phyloP scores from a whole-genome alignment of 495 filamentous ascomycete species.

The Xylaria palmicola region DNA sequence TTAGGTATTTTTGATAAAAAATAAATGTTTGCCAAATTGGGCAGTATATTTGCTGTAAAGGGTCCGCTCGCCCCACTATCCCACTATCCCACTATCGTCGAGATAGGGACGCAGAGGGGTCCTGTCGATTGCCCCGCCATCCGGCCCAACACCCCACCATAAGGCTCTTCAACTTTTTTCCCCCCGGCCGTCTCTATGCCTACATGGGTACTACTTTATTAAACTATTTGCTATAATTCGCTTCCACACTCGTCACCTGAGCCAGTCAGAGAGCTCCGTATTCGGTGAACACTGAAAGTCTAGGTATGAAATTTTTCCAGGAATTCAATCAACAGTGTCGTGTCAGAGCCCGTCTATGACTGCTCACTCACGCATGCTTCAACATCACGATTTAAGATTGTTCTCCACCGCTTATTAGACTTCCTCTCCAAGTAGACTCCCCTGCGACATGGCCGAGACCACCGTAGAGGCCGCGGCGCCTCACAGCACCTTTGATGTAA shows the following conservation, averaged over 20 bases:
- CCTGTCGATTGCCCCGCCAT: constrained; percentile 7
- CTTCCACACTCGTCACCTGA: neutral
- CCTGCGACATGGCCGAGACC: constrained; percentile 9
- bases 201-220: neutral
- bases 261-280: neutral
- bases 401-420: neutral
- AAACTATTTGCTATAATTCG: neutral
- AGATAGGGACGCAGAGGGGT: neutral
- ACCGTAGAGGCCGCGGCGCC: constrained; percentile 18
- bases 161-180: constrained; percentile 2
- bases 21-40: too few relatives aligned
- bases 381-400: neutral
- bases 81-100: too few relatives aligned
- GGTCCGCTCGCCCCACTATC: too few relatives aligned
- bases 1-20: too few relatives aligned
- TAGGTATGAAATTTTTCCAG: neutral
- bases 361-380: neutral
- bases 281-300: neutral
- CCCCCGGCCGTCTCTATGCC: neutral
- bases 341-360: too few relatives aligned
- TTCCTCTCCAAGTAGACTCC: neutral
- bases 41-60: too few relatives aligned
- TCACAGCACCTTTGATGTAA: constrained; percentile 23
- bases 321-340: too few relatives aligned
- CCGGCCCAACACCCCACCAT: constrained; percentile 5